Evolutionary conservation across 2,329 filamentous ascomycete genomes (phyloP).

Genomic region (Pestalotiopsis sp.): DNA sequence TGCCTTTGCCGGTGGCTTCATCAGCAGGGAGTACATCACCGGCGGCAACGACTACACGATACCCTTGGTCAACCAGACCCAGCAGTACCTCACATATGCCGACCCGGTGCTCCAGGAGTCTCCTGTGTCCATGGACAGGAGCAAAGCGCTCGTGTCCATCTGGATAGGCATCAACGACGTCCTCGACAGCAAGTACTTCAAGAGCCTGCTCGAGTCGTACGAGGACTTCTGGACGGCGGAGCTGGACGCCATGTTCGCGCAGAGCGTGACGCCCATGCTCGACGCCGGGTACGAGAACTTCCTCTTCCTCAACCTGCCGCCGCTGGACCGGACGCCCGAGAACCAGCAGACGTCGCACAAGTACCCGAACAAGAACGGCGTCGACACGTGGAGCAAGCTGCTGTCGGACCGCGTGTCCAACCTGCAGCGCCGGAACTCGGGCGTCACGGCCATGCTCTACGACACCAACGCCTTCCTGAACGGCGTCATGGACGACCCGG

Average conservation of each 20-base stretch:
- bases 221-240: constrained; percentile 46
- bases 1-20: constrained; percentile 55
- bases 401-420: constrained; percentile 34
- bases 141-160: constrained; percentile 44
- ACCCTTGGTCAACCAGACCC: constrained; percentile 49
- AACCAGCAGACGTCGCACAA: constrained; percentile 36
- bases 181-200: constrained; percentile 43
- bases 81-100: constrained; percentile 47
- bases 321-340: constrained; percentile 46
- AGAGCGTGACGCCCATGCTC: constrained; percentile 44
- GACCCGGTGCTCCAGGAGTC: constrained; percentile 38
- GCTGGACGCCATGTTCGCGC: constrained; percentile 40
- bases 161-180: constrained; percentile 64
- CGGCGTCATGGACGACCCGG: constrained; percentile 29
- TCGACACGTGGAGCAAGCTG: constrained; percentile 46
- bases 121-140: constrained; percentile 1
- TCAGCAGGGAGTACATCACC: constrained; percentile 44
- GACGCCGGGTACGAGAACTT: constrained; percentile 53
- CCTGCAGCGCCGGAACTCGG: constrained; percentile 32
- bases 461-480: constrained; percentile 35
- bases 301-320: constrained; percentile 54
- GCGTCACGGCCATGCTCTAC: constrained; percentile 28
- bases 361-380: constrained; percentile 47
- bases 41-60: constrained; percentile 54
- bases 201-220: constrained; percentile 44